phyloP scores from a whole-genome alignment of 1,139 yeast species.

The Taphrina deformans region DNA sequence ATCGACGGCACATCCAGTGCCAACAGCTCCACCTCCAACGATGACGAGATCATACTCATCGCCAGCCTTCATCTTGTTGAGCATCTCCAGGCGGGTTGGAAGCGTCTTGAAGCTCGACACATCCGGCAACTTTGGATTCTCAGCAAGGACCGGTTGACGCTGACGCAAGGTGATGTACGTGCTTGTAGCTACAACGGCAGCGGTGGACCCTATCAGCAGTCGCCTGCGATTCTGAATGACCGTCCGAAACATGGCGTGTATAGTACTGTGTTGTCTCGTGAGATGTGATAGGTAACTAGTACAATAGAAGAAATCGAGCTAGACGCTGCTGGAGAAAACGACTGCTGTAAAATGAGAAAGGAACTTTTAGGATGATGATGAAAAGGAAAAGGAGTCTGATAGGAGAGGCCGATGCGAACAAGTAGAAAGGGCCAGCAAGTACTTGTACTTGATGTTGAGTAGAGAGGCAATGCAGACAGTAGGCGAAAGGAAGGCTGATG shows the following conservation, averaged over 20 bases:
- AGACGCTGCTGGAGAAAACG: no score
- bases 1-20: slow-evolving; percentile 90
- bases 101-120: slow-evolving; percentile 19
- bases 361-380: no score
- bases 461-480: background rate
- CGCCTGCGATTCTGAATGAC: background rate
- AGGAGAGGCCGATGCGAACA: background rate
- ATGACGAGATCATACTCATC: slow-evolving; percentile 67
- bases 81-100: slow-evolving; percentile 23
- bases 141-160: slow-evolving; percentile 24
- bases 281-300: background rate
- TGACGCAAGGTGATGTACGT: slow-evolving; percentile 25
- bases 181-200: slow-evolving; percentile 14
- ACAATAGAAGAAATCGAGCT: background rate
- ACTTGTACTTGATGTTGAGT: background rate
- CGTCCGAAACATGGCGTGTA: background rate
- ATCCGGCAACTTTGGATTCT: slow-evolving; percentile 21
- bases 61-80: slow-evolving; percentile 26
- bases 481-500: background rate
- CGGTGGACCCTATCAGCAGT: slow-evolving; percentile 22
- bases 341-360: background rate
- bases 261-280: background rate
- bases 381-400: background rate
- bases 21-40: slow-evolving; percentile 96
- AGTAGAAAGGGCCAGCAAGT: background rate